Conservation (phyloP, 345 rosid genomes). For the Hibiscus trionum region DNA sequence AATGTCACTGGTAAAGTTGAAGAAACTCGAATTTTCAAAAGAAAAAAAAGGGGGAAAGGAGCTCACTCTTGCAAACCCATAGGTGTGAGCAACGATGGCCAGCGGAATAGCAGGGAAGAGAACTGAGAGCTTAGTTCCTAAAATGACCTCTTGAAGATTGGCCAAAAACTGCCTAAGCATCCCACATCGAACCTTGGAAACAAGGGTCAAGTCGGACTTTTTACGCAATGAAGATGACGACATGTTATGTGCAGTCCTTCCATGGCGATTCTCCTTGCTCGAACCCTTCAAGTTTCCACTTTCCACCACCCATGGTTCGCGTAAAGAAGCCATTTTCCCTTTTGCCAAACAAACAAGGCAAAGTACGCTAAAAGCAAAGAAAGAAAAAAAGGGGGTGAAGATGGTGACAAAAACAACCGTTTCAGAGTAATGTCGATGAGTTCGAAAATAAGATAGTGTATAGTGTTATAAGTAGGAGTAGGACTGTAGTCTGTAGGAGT, state of each 20-base stretch:
- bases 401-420: not conserved
- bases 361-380: not conserved
- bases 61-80: conserved; percentile 57
- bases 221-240: conserved; percentile 80
- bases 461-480: not conserved
- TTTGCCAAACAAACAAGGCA: too few species aligned
- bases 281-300: conserved; percentile 48
- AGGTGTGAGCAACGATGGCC: conserved; percentile 47
- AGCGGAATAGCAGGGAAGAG: conserved; percentile 75
- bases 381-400: not conserved
- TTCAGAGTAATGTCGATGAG: not conserved
- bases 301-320: conserved; percentile 46
- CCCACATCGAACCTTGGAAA: conserved; percentile 49
- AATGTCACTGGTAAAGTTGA: not conserved
- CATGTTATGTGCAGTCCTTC: conserved; percentile 81
- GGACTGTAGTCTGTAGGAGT: not conserved
- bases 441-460: not conserved
- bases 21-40: not conserved
- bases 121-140: conserved; percentile 73
- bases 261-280: conserved; percentile 54
- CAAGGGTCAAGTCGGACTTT: conserved; percentile 63
- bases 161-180: conserved; percentile 38
- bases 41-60: too few species aligned
- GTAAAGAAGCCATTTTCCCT: conserved; percentile 25
- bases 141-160: conserved; percentile 78